Percentiles rank a stretch among this genome's conserved stretches.
Evolutionary conservation across 2,329 filamentous ascomycete species (phyloP).

Genomic region (Diaporthe sp.): DNA sequence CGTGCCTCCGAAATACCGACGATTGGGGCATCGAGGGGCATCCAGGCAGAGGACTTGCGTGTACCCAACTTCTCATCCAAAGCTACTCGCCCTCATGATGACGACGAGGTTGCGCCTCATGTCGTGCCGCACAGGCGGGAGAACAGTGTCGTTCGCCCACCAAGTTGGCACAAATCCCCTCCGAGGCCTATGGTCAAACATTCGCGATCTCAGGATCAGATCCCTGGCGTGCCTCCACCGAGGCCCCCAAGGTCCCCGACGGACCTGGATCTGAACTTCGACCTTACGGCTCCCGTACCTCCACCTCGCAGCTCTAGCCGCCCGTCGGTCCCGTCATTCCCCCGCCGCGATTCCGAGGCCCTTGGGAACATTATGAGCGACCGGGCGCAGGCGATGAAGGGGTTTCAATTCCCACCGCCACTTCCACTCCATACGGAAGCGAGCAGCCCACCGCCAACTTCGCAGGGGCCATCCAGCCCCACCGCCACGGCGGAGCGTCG

Average conservation of each 20-base stretch:
- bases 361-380: conserved; percentile 52
- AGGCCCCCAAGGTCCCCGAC: conserved; percentile 64
- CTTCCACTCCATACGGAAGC: conserved; percentile 48
- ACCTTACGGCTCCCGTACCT: conserved; percentile 55
- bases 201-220: conserved; percentile 63
- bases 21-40: conserved; percentile 51
- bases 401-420: conserved; percentile 60
- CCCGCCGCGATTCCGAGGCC: conserved; percentile 58
- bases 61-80: conserved; percentile 64
- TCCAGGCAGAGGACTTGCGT: conserved; percentile 56
- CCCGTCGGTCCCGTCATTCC: conserved; percentile 58
- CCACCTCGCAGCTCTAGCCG: conserved; percentile 70
- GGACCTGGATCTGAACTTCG: conserved; percentile 45
- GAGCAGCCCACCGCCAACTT: conserved; percentile 43
- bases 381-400: conserved; percentile 59
- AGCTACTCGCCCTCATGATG: conserved; percentile 37
- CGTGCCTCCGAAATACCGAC: conserved; percentile 53
- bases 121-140: conserved; percentile 40
- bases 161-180: conserved; percentile 48
- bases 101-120: conserved; percentile 35
- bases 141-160: conserved; percentile 41
- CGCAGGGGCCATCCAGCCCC: conserved; percentile 47
- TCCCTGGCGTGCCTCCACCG: conserved; percentile 58
- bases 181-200: conserved; percentile 56
- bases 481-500: conserved; percentile 45